Conservation (phyloP, 495 filamentous ascomycete species). For the Penicillium mononematosum region DNA sequence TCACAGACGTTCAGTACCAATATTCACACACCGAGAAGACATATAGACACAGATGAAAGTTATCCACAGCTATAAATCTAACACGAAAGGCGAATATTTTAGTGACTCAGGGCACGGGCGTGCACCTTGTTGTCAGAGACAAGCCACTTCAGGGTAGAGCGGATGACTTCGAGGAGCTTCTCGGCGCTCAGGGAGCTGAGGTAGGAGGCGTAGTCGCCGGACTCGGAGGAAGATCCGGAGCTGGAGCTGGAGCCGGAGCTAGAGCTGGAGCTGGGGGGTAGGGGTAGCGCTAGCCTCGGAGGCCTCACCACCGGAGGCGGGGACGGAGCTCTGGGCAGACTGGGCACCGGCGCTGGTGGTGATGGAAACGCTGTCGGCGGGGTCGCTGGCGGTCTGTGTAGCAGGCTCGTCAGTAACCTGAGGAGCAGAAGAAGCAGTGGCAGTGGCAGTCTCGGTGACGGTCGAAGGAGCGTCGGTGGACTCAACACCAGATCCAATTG, state of each 20-base stretch:
- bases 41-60: conserved; percentile 14
- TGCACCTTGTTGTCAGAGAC: conserved; percentile 39
- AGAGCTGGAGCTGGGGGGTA: not conserved
- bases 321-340: conserved; percentile 20
- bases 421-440: conserved; percentile 19
- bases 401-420: conserved; percentile 26
- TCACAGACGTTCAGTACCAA: conserved; percentile 10
- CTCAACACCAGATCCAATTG: conserved; percentile 12
- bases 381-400: conserved; percentile 24
- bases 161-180: conserved; percentile 36
- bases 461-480: conserved; percentile 11
- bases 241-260: not conserved
- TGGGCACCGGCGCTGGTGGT: conserved; percentile 25
- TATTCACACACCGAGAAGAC: conserved; percentile 9
- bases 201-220: conserved; percentile 31
- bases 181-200: conserved; percentile 40
- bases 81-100: conserved; percentile 9
- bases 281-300: conserved; percentile 16
- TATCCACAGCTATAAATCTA: conserved; percentile 13
- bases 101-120: conserved; percentile 34
- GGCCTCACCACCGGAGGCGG: conserved; percentile 14
- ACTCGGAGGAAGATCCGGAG: conserved; percentile 9
- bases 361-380: conserved; percentile 18
- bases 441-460: conserved; percentile 16
- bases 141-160: conserved; percentile 39